Evolutionary conservation across 805 yeast species (phyloP), one percentile per base, ranked within the genome.

Genomic region (Candida oleophila): DNA sequence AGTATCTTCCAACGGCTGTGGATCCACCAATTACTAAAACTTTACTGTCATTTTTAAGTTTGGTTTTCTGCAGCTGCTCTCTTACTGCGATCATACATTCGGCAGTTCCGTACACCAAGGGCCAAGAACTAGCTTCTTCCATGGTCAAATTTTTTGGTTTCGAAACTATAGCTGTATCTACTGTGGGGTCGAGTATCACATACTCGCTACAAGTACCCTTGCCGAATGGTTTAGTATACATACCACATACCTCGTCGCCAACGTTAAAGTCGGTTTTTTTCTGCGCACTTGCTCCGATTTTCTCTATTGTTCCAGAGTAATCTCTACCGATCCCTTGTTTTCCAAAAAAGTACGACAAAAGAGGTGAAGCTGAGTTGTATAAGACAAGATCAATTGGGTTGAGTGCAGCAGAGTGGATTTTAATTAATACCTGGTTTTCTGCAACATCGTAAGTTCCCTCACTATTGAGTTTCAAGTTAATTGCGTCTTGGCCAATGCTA

Each of bases 1-100:
- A 71, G 49, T 70, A 73, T 22, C 74, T 59, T 19, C 91, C 90
- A 14, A 85, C 90, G 12, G 83, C 66, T 1, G 95, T 82, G 5
- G 86, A 83, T 20, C 86, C 92, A 33, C 96, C 96, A 40, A 86
- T 67, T 18, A 88, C 74, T 41, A 87, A 68, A 3, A 85, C 78
- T 48, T 73, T 76, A 3, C 80, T 68, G 8, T 36, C 69, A 68
- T 11, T 70, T 68, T 36, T 67, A 68, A 18, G 78, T 64, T 30
- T 64, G 69, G 2, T 60, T 59, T 41, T 20, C 12, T n/a, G 56
- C 48, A 34, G 30, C 14, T n/a, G n/a, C n/a, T n/a, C n/a, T 28
- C 30, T 41, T 4, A 38, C 43, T 7, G 60, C 57, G 25, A 76
- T 59, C 34, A 41, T 16, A 14, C 8, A 4, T 12, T 16, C 16